These are phyloP conservation scores for Ophiostoma montium DNA, from an alignment of 2,329 filamentous ascomycete species.

Conservation along the genomic window DNA sequence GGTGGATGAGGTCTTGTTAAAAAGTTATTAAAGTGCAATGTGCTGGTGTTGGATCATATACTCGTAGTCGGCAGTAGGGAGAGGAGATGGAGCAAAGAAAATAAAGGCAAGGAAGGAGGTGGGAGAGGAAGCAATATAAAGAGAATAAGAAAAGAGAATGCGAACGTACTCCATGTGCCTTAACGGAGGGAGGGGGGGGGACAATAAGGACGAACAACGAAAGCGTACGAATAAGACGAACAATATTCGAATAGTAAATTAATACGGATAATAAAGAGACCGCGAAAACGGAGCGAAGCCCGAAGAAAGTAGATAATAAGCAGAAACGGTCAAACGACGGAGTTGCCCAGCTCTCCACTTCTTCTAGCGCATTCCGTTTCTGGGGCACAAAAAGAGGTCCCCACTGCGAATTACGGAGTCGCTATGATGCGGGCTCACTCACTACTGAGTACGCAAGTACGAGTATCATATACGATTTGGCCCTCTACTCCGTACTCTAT, in stretches of 20 bases:
- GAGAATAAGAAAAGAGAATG: neutral
- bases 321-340: neutral
- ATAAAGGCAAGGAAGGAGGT: neutral
- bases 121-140: neutral
- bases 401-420: too few relatives aligned
- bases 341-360: neutral
- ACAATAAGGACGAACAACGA: neutral
- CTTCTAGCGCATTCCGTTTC: neutral
- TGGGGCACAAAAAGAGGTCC: neutral
- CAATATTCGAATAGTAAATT: neutral
- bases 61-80: neutral
- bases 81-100: neutral
- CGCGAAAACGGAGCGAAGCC: slow-evolving; percentile 1
- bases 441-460: too few relatives aligned
- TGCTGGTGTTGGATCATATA: too few relatives aligned
- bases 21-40: too few relatives aligned
- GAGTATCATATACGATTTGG: too few relatives aligned
- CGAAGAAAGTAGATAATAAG: neutral
- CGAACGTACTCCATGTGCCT: neutral
- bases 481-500: too few relatives aligned
- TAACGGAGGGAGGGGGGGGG: neutral
- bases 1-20: neutral
- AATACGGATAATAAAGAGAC: neutral
- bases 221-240: neutral
- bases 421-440: too few relatives aligned